phyloP scores from a whole-genome alignment of 2,329 filamentous ascomycete genomes.

The Aspergillus carbonarius region DNA sequence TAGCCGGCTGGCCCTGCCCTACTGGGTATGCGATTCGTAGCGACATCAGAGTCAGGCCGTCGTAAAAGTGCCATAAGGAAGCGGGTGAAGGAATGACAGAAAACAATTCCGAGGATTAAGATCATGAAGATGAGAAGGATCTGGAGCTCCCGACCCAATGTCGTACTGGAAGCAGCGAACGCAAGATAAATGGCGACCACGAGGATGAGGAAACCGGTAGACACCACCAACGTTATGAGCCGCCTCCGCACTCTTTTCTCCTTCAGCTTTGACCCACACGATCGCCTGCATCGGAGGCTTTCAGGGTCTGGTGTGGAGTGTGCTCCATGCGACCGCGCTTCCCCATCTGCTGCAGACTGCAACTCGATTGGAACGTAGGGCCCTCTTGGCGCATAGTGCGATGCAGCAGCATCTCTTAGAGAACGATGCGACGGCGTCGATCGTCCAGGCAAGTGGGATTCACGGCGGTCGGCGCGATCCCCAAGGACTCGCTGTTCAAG shows the following conservation, averaged over 20 bases:
- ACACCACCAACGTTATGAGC: constrained; percentile 62
- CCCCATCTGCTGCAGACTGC: neutral
- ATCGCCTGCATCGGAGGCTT: constrained; percentile 10
- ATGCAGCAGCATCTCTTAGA: neutral
- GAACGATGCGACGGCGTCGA: constrained; percentile 1
- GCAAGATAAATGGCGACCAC: constrained; percentile 68
- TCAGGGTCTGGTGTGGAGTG: constrained; percentile 8
- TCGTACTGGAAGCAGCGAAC: constrained; percentile 65
- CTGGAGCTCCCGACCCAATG: constrained; percentile 69
- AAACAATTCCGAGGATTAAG: constrained; percentile 71
- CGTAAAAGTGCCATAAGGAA: constrained; percentile 66
- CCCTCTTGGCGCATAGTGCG: constrained; percentile 2
- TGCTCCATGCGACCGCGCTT: constrained; percentile 3
- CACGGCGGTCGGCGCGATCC: constrained; percentile 9
- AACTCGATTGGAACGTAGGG: constrained; percentile 7
- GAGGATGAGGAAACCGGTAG: constrained; percentile 60
- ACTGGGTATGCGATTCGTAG: constrained; percentile 43
- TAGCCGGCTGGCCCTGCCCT: constrained; percentile 63
- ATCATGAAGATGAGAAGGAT: constrained; percentile 78
- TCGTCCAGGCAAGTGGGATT: neutral
- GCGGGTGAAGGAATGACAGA: constrained; percentile 74
- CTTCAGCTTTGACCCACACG: constrained; percentile 48
- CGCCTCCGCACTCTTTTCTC: constrained; percentile 56
- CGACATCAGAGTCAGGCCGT: constrained; percentile 31
- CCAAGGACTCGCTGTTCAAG: constrained; percentile 6